Conservation (phyloP, 352 stramenopile species). For the Globisporangium parvum region DNA sequence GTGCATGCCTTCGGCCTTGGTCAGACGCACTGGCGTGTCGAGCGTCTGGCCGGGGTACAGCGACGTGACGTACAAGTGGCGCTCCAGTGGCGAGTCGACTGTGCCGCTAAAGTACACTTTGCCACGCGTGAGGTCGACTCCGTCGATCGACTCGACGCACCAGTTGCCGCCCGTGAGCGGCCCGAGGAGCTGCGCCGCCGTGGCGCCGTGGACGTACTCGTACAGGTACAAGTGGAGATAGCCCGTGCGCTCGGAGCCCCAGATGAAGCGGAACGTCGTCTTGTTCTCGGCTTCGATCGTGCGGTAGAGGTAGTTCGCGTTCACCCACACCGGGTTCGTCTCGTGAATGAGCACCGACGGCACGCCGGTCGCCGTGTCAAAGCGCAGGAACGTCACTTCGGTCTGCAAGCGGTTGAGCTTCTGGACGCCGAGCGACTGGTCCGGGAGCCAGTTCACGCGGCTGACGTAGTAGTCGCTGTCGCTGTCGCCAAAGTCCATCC, state of each 20-base stretch:
- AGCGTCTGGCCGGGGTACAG: slow-evolving; percentile 40
- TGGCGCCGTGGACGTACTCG: slow-evolving; percentile 58
- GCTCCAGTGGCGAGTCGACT: slow-evolving; percentile 82
- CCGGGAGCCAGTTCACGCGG: slow-evolving; percentile 92
- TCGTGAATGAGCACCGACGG: slow-evolving; percentile 84
- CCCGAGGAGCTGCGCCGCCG: slow-evolving; percentile 36
- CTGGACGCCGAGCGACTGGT: slow-evolving; percentile 91
- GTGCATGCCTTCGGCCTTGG: slow-evolving; percentile 81
- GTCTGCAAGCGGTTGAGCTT: slow-evolving; percentile 80
- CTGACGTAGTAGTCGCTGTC: slow-evolving; percentile 86
- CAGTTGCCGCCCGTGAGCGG: slow-evolving; percentile 62
- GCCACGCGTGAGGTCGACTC: slow-evolving; percentile 70
- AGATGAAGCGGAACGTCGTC: slow-evolving; percentile 92
- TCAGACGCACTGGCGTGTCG: slow-evolving; percentile 64
- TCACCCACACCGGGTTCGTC: slow-evolving; percentile 91
- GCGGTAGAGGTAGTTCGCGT: slow-evolving; percentile 92
- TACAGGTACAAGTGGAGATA: slow-evolving; percentile 97
- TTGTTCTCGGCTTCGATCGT: slow-evolving; percentile 75
- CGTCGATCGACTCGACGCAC: slow-evolving; percentile 80
- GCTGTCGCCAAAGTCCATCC: slow-evolving; percentile 68
- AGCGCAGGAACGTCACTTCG: slow-evolving; percentile 62
- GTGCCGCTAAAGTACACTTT: slow-evolving; percentile 89
- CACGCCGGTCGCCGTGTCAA: slow-evolving; percentile 68
- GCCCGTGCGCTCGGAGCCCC: slow-evolving; percentile 91
- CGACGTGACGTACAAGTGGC: slow-evolving; percentile 87